Evolutionary conservation across 805 yeast species (phyloP).

Genomic region (Candida peoriensis): DNA sequence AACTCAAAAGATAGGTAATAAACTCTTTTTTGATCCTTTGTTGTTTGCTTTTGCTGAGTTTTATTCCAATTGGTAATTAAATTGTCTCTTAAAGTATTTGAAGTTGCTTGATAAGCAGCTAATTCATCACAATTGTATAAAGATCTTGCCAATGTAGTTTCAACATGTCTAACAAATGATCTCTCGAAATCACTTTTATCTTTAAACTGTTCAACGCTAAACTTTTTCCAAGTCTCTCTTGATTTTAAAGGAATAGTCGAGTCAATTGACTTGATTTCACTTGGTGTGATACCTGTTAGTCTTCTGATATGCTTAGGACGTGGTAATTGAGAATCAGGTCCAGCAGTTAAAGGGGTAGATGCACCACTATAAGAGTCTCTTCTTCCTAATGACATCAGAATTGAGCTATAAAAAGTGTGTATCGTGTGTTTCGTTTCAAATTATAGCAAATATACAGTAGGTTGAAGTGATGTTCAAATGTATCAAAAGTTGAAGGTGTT

Average conservation of each 20-base stretch:
- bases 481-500: too few relatives aligned
- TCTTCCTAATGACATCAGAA: constrained; percentile 7
- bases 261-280: constrained; percentile 80
- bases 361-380: constrained; percentile 12
- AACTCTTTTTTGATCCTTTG: constrained; percentile 77
- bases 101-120: constrained; percentile 90
- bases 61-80: constrained; percentile 85
- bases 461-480: too few relatives aligned
- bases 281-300: constrained; percentile 86
- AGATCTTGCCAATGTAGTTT: constrained; percentile 86
- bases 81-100: constrained; percentile 72
- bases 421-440: too few relatives aligned
- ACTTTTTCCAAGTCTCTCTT: constrained; percentile 72
- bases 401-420: too few relatives aligned
- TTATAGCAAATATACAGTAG: too few relatives aligned
- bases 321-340: constrained; percentile 18
- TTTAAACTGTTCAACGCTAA: constrained; percentile 44
- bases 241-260: constrained; percentile 75
- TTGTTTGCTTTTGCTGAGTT: constrained; percentile 86
- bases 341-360: constrained; percentile 9
- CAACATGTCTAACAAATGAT: constrained; percentile 79
- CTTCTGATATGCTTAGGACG: constrained; percentile 59
- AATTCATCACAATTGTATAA: constrained; percentile 87
- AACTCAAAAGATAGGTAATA: constrained; percentile 86
- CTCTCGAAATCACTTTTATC: constrained; percentile 56